These are phyloP conservation scores for Tylopilus rubrobrunneus DNA, from an alignment of 768 basidiomycete genomes.

Conservation along the genomic window DNA sequence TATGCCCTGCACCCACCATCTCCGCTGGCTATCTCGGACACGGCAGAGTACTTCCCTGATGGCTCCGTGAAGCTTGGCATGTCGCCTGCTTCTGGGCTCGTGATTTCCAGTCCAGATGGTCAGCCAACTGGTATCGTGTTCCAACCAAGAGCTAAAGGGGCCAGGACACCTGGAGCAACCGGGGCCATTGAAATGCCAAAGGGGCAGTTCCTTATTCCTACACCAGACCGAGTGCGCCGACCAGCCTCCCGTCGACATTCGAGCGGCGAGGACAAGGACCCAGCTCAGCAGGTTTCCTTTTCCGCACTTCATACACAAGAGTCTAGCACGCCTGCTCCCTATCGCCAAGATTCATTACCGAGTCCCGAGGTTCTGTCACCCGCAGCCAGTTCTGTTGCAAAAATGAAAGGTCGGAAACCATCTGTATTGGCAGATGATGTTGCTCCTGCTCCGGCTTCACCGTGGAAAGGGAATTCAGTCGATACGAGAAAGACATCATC, in stretches of 20 bases:
- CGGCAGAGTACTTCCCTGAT: constrained; percentile 63
- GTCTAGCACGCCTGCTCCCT: constrained; percentile 8
- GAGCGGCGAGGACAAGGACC: constrained; percentile 25
- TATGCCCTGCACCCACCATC: constrained; percentile 52
- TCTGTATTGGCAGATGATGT: constrained; percentile 29
- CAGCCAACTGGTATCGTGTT: constrained; percentile 96
- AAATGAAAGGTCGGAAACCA: constrained; percentile 28
- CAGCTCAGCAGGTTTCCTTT: constrained; percentile 26
- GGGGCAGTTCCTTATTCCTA: constrained; percentile 32
- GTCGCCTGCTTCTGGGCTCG: constrained; percentile 78
- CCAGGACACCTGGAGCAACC: constrained; percentile 30
- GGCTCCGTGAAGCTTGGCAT: constrained; percentile 68
- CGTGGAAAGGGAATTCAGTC: constrained; percentile 24
- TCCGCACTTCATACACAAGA: constrained; percentile 25
- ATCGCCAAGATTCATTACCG: constrained; percentile 25
- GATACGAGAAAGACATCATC: constrained; percentile 33
- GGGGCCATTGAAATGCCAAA: constrained; percentile 45
- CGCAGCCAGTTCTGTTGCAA: constrained; percentile 5
- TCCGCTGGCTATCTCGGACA: constrained; percentile 67
- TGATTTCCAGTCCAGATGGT: constrained; percentile 91
- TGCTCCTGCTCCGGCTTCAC: constrained; percentile 7
- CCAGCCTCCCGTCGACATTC: constrained; percentile 26
- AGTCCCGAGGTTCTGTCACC: constrained; percentile 19
- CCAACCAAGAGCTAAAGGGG: constrained; percentile 60
- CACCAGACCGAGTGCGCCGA: constrained; percentile 26